Evolutionary conservation across 1,139 yeast species (phyloP).

Genomic region (Suhomyces maxii): DNA sequence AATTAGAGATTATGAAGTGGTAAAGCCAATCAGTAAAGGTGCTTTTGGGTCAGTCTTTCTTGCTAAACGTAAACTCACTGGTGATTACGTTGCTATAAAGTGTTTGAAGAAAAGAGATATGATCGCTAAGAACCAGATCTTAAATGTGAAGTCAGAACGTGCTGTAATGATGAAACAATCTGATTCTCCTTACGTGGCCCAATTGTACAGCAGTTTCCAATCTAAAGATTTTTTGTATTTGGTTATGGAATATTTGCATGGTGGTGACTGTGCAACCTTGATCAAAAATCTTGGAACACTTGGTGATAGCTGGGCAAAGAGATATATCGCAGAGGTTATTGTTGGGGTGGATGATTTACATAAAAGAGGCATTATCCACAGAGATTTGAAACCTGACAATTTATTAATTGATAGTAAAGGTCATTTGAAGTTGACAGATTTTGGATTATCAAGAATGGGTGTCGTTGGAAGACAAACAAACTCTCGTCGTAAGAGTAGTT

Average conservation of each 20-base stretch:
- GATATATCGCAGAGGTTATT: slow-evolving; percentile 86
- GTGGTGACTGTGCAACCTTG: slow-evolving; percentile 93
- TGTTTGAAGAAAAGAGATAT: slow-evolving; percentile 92
- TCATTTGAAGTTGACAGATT: slow-evolving; percentile 89
- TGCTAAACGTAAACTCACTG: slow-evolving; percentile 79
- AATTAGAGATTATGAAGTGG: slow-evolving; percentile 83
- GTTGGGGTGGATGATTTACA: slow-evolving; percentile 91
- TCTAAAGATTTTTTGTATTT: slow-evolving; percentile 81
- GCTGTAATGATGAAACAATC: slow-evolving; percentile 98
- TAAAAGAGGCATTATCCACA: slow-evolving; percentile 83
- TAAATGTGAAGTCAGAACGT: slow-evolving; percentile 90
- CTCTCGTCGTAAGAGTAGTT: slow-evolving; percentile 44
- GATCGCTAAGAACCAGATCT: slow-evolving; percentile 95
- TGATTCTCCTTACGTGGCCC: slow-evolving; percentile 92
- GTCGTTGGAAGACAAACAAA: slow-evolving; percentile 74
- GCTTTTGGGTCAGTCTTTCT: slow-evolving; percentile 96
- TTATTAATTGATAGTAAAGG: slow-evolving; percentile 82
- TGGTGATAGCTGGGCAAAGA: slow-evolving; percentile 84
- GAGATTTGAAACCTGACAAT: slow-evolving; percentile 95
- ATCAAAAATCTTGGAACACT: slow-evolving; percentile 77
- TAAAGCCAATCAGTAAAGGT: slow-evolving; percentile 94
- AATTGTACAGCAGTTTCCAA: slow-evolving; percentile 85
- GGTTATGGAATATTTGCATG: slow-evolving; percentile 95
- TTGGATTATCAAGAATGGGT: slow-evolving; percentile 91
- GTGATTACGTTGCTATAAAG: slow-evolving; percentile 94